phyloP scores from a whole-genome alignment of 768 basidiomycete genomes.

The Naganishia antarctica region DNA sequence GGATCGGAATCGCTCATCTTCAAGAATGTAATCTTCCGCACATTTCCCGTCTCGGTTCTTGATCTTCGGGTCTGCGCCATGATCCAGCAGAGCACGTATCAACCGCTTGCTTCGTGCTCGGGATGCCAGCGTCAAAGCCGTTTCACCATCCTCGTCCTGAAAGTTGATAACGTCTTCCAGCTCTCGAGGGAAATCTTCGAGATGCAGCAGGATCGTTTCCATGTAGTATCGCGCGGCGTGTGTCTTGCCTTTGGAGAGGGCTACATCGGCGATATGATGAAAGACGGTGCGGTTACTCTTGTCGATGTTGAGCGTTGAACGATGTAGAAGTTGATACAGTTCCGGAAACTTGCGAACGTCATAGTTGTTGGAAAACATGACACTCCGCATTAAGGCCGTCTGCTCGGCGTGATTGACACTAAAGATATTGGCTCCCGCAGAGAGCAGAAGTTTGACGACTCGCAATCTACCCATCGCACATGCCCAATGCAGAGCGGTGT shows the following conservation, averaged over 20 bases:
- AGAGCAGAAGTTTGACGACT: conserved; percentile 86
- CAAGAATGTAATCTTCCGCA: conserved; percentile 96
- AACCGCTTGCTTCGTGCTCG: conserved; percentile 90
- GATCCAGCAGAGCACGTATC: conserved; percentile 90
- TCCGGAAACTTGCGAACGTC: conserved; percentile 98
- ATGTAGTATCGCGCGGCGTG: conserved; percentile 98
- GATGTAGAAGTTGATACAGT: conserved; percentile 89
- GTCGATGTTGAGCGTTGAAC: conserved; percentile 98
- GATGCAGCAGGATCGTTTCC: conserved; percentile 83
- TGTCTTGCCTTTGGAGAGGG: conserved; percentile 94
- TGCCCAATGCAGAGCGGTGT: conserved; percentile 96
- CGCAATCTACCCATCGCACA: conserved; percentile 97
- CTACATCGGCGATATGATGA: conserved; percentile 95
- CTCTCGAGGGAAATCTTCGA: conserved; percentile 90
- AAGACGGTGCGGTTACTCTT: conserved; percentile 95
- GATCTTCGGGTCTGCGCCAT: conserved; percentile 92
- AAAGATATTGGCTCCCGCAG: conserved; percentile 93
- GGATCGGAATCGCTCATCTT: conserved; percentile 93
- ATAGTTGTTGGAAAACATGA: conserved; percentile 99
- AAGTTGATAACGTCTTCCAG: conserved; percentile 97
- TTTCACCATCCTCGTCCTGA: conserved; percentile 98
- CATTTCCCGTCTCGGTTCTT: conserved; percentile 91
- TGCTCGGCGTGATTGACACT: conserved; percentile 94
- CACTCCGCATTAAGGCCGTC: conserved; percentile 94
- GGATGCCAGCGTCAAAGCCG: conserved; percentile 92